A percentile compares a stretch with the other conserved stretches of the same genome.
These are phyloP conservation scores for Aspergillus sp. DNA, from an alignment of 2,329 filamentous ascomycete genomes.

Conservation along the genomic window DNA sequence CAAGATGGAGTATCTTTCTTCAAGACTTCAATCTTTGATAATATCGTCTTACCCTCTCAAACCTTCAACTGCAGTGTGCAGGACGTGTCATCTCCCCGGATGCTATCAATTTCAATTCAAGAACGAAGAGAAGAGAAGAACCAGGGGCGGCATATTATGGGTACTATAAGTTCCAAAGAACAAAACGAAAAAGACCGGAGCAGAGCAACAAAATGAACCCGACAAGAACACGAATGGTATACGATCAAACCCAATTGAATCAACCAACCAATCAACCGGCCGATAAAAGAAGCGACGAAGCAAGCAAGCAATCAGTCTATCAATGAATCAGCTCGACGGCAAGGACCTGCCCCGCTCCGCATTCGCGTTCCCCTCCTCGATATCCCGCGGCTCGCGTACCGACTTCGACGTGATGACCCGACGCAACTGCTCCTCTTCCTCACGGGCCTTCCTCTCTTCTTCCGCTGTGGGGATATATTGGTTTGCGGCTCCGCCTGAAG, in stretches of 20 bases:
- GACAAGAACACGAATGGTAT: conserved; percentile 1
- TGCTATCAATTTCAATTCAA: neutral
- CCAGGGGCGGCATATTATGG: neutral
- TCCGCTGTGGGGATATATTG: conserved; percentile 34
- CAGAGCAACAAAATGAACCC: neutral
- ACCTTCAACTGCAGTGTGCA: neutral
- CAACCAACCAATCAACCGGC: neutral
- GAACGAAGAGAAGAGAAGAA: neutral
- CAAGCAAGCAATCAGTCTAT: neutral
- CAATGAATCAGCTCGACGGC: conserved; percentile 16
- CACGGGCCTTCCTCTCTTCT: conserved; percentile 32
- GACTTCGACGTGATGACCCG: conserved; percentile 32
- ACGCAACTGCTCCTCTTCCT: conserved; percentile 40
- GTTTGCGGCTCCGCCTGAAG: conserved; percentile 42
- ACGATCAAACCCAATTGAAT: conserved; percentile 8
- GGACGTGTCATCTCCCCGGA: neutral
- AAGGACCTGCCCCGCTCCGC: conserved; percentile 12
- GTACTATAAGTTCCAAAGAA: neutral
- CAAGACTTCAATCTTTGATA: neutral
- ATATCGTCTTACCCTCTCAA: neutral
- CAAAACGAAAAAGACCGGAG: neutral
- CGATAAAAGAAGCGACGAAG: neutral
- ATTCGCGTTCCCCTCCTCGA: conserved; percentile 19
- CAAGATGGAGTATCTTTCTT: neutral
- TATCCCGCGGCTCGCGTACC: conserved; percentile 21